phyloP scores from a whole-genome alignment of 345 rosid species.

The Linum trigynum region DNA sequence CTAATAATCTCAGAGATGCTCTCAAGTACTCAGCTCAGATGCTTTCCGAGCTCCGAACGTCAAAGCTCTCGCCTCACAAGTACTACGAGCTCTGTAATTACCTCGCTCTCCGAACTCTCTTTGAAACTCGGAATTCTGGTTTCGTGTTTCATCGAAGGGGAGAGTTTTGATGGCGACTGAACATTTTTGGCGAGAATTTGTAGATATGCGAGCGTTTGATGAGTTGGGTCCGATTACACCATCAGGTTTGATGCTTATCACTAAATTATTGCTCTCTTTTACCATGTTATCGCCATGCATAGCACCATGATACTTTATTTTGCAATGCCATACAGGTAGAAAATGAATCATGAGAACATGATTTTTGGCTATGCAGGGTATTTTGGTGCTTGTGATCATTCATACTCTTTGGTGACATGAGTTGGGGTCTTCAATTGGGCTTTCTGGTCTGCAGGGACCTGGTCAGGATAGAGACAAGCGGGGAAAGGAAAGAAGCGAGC shows the following conservation, averaged over 20 bases:
- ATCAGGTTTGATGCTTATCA: constrained; percentile 85
- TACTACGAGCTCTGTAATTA: constrained; percentile 23
- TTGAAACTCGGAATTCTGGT: neutral
- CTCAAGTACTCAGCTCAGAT: constrained; percentile 26
- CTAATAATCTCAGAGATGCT: constrained; percentile 23
- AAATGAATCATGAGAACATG: constrained; percentile 73
- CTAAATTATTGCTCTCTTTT: constrained; percentile 29
- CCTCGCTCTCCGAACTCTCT: neutral
- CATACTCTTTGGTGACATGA: constrained; percentile 68
- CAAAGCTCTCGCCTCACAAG: constrained; percentile 27
- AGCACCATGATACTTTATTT: constrained; percentile 36
- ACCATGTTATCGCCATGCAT: constrained; percentile 55
- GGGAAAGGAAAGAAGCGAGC: constrained; percentile 98
- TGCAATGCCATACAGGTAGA: constrained; percentile 51
- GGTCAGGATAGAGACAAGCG: constrained; percentile 96
- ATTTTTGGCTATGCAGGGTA: constrained; percentile 92
- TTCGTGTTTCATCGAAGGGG: neutral
- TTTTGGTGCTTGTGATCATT: constrained; percentile 88
- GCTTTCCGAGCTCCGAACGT: constrained; percentile 27
- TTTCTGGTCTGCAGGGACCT: constrained; percentile 99
- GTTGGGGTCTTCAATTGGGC: constrained; percentile 96
- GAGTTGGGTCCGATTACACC: constrained; percentile 97
- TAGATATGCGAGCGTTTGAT: constrained; percentile 30
- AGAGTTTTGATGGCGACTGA: neutral
- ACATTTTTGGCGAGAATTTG: neutral